A percentile compares a stretch with the other conserved stretches of the same genome.
These are phyloP conservation scores for Silene vulgaris DNA, from an alignment of 179 eudicot species.

Conservation along the genomic window DNA sequence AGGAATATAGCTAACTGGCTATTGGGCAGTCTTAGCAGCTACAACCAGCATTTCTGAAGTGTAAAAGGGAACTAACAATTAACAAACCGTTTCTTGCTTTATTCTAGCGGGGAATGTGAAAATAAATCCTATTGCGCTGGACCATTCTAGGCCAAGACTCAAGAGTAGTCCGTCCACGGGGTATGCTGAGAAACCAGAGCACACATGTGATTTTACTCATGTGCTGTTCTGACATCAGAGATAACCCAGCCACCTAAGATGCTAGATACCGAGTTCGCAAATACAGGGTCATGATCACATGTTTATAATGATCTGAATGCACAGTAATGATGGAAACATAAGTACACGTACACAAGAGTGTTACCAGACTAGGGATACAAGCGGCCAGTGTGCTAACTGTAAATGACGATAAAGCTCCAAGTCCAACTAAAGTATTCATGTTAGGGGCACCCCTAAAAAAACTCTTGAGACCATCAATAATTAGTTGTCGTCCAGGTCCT, in stretches of 20 bases:
- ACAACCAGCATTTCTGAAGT: neutral
- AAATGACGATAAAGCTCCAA: constrained; percentile 96
- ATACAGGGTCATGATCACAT: neutral
- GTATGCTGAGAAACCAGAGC: neutral
- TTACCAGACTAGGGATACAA: constrained; percentile 82
- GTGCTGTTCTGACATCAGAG: neutral
- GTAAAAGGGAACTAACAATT: neutral
- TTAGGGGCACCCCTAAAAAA: constrained; percentile 86
- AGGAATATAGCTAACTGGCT: neutral
- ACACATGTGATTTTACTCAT: neutral
- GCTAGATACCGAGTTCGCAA: neutral
- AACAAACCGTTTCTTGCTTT: neutral
- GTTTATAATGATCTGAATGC: neutral
- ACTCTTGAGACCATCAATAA: constrained; percentile 85
- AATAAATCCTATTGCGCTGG: too few relatives aligned
- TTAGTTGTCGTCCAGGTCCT: constrained; percentile 91
- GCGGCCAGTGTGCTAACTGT: constrained; percentile 88
- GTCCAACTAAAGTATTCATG: constrained; percentile 99
- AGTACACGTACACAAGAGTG: neutral
- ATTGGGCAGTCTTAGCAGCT: neutral
- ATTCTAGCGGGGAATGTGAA: neutral
- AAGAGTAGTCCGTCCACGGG: neutral
- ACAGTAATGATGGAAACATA: neutral
- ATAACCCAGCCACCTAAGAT: neutral
- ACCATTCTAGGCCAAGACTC: too few relatives aligned